Evolutionary conservation across 2,329 filamentous ascomycete genomes (phyloP).

Genomic region (Pseudocercospora musae): DNA sequence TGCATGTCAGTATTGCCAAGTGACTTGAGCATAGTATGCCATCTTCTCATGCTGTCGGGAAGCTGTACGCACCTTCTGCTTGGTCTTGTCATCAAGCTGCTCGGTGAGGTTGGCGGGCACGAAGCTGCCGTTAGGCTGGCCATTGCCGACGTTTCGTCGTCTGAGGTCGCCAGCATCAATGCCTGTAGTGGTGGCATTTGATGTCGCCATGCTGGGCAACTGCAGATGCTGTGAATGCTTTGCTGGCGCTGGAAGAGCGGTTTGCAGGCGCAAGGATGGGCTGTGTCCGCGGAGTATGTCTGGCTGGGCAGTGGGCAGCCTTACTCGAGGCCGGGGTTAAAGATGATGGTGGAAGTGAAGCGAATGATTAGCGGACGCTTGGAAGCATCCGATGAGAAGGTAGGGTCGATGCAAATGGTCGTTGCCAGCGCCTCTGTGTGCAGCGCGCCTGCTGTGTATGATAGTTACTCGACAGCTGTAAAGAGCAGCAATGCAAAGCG

Average conservation of each 20-base stretch:
- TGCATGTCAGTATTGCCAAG: background rate
- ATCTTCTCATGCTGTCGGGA: background rate
- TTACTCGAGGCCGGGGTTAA: background rate
- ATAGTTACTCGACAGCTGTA: background rate
- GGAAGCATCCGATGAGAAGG: background rate
- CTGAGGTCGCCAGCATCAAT: background rate
- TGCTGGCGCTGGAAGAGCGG: background rate
- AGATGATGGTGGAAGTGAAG: background rate
- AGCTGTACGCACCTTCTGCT: constrained; percentile 43
- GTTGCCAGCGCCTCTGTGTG: background rate
- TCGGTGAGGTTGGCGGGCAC: constrained; percentile 27
- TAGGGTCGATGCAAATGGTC: background rate
- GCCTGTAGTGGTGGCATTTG: constrained; percentile 1
- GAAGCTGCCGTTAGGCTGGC: constrained; percentile 20
- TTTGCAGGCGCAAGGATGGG: constrained; percentile 1
- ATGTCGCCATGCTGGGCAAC: background rate
- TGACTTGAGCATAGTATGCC: background rate
- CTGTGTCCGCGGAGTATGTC: background rate
- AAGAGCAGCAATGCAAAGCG: background rate
- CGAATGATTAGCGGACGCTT: background rate
- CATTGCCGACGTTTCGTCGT: background rate
- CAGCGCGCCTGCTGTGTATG: background rate
- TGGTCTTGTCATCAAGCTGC: constrained; percentile 44
- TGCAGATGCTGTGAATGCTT: background rate
- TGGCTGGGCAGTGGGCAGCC: background rate